Base-by-base conservation (phyloP, 495 filamentous ascomycete species). In the Aspergillus carlsbadensis region DNA sequence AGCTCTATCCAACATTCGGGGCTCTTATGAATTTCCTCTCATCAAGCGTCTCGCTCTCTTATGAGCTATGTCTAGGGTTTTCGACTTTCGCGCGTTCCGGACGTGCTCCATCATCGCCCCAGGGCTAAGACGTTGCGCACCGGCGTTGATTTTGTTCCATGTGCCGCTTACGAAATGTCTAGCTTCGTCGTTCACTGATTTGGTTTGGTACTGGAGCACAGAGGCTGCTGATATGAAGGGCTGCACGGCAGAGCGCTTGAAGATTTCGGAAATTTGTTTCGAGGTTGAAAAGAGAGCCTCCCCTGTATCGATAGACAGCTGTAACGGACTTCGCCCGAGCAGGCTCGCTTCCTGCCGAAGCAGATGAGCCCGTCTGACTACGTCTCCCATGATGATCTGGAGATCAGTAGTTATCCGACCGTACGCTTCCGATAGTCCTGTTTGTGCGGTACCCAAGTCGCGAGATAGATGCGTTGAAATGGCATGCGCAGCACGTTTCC, bases 391-490 rank as follows among this genome's bases (percentile, higher is more conserved):
- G 29, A 79, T 60, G 5, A 75, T 66, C 52, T 81, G 77, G 17
- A 85, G 49, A 58, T 80, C 78, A n/a, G 72, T 77, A 49, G 68
- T 75, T 35, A 81, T 64, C 54, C 78, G 78, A 24, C 68, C 70
- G 51, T 75, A 76, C 21, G 73, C 65, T 58, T 70, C 65, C 15
- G 65, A 65, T 42, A 79, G 59, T 44, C 71, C 71, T 2, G 70
- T 78, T 35, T 80, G 73, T 21, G 79, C 70, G 10, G 64, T 73
- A 26, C 66, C 69, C 13, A 81, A 58, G 35, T 83, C 75, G 40
- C 61, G 70, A 37, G 70, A 63, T 29, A 82, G 53, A 26, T 78
- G 68, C 14, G 75, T 70, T 35, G 73, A 75, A 18, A 81, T 59
- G 15, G 52, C 56, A 0, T 67, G 71, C 6, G 73, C 80, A 29